These are phyloP conservation scores for Fraxinus floribunda DNA, from an alignment of 305 asterid genomes.

Conservation along the genomic window DNA sequence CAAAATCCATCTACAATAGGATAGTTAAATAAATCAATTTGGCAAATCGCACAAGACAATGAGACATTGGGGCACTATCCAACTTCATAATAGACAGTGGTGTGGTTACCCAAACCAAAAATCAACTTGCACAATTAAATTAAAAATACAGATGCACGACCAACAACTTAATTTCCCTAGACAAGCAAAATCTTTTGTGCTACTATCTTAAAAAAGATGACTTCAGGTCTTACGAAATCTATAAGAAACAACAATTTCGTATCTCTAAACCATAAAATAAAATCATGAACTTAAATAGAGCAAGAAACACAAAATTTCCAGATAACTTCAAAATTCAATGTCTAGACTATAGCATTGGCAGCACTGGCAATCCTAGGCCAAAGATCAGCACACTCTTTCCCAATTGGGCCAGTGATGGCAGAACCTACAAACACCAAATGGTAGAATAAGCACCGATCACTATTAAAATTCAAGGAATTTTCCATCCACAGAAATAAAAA, in stretches of 20 bases:
- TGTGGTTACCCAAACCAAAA: background rate
- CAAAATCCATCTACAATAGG: too few relatives aligned
- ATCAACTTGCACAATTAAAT: background rate
- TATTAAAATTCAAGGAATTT: background rate
- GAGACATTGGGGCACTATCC: background rate
- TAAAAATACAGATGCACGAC: background rate
- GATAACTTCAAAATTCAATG: background rate
- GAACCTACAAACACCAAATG: conserved; percentile 31
- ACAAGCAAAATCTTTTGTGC: background rate
- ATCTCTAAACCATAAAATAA: conserved; percentile 1
- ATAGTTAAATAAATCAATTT: background rate
- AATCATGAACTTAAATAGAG: background rate
- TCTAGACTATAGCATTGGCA: conserved; percentile 44
- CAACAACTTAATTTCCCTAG: background rate
- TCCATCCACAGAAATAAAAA: background rate
- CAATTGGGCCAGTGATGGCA: conserved; percentile 50
- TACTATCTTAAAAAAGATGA: background rate
- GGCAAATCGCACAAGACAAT: background rate
- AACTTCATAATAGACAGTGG: background rate
- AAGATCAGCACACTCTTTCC: conserved; percentile 49
- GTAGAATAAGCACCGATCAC: background rate
- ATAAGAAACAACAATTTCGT: background rate
- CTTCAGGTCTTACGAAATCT: conserved; percentile 10
- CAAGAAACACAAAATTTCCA: background rate
- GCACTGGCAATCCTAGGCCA: conserved; percentile 60